Conservation (phyloP, 371 early-diverging fungal genomes). For the Mucor racemosus region DNA sequence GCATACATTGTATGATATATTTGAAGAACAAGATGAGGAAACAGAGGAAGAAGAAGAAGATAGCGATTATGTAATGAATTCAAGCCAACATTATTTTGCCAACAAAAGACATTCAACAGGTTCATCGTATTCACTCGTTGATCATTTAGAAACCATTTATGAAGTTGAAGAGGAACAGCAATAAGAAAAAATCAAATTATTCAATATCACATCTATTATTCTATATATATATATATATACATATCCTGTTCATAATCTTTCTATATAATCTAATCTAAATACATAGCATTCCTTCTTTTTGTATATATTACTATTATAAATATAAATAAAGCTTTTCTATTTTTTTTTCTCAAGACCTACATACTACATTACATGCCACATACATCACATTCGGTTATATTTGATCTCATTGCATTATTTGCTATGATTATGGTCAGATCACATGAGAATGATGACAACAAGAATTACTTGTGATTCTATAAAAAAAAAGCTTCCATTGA, state of each 20-base stretch:
- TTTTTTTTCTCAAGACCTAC: background rate
- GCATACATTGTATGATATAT: conserved; percentile 1
- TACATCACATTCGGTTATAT: background rate
- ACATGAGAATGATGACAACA: conserved; percentile 1
- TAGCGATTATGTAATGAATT: background rate
- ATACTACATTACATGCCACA: background rate
- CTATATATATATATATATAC: background rate
- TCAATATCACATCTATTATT: background rate
- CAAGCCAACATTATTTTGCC: background rate
- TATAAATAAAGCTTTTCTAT: background rate
- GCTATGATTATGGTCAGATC: background rate
- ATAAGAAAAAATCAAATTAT: background rate
- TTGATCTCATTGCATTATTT: conserved; percentile 5
- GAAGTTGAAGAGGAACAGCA: background rate
- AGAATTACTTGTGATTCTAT: background rate
- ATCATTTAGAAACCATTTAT: conserved; percentile 1
- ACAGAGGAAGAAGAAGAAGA: background rate
- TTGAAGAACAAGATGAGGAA: conserved; percentile 1
- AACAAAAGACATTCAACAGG: background rate
- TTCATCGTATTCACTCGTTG: background rate
- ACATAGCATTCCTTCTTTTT: conserved; percentile 1
- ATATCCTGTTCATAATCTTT: background rate
- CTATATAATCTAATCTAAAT: background rate
- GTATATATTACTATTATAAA: conserved; percentile 5
- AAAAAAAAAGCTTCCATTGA: background rate